These are phyloP conservation scores for Cytospora piceicola DNA, from an alignment of 2,329 filamentous ascomycete species.

Conservation along the genomic window DNA sequence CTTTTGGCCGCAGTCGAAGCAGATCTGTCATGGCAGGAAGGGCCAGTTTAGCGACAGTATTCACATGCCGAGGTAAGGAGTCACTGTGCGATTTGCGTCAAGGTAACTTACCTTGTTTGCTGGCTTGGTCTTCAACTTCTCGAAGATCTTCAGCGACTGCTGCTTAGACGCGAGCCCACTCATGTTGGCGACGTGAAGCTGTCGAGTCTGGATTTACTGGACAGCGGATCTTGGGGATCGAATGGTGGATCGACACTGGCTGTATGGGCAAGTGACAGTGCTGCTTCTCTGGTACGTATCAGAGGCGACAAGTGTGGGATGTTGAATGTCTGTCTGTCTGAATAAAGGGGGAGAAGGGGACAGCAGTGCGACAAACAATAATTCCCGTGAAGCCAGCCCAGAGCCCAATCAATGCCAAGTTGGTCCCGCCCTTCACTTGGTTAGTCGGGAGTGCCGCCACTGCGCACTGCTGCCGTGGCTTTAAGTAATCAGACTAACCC, in stretches of 20 bases:
- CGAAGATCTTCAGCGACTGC: constrained; percentile 95
- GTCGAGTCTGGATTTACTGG: background rate
- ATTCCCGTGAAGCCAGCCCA: constrained; percentile 30
- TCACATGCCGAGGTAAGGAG: background rate
- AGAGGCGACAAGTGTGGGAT: constrained; percentile 12
- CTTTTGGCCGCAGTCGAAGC: constrained; percentile 97
- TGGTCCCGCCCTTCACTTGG: background rate
- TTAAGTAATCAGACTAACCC: constrained; percentile 12
- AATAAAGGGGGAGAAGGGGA: constrained; percentile 30
- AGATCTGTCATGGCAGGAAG: constrained; percentile 64
- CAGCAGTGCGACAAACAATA: constrained; percentile 30
- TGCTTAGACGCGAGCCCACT: constrained; percentile 79
- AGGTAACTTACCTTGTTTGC: constrained; percentile 77
- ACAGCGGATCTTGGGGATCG: background rate
- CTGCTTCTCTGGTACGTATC: constrained; percentile 7
- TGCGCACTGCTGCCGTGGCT: constrained; percentile 8
- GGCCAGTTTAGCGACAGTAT: constrained; percentile 29
- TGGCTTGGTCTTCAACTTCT: constrained; percentile 92
- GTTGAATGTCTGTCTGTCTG: constrained; percentile 7
- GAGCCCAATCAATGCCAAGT: background rate
- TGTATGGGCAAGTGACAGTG: background rate
- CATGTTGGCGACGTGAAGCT: constrained; percentile 52
- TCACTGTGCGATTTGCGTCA: background rate
- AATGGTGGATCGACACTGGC: background rate
- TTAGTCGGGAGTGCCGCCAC: background rate